These are phyloP conservation scores for Sporodiniella umbellata DNA, from an alignment of 371 early-diverging fungal genomes.

Conservation along the genomic window DNA sequence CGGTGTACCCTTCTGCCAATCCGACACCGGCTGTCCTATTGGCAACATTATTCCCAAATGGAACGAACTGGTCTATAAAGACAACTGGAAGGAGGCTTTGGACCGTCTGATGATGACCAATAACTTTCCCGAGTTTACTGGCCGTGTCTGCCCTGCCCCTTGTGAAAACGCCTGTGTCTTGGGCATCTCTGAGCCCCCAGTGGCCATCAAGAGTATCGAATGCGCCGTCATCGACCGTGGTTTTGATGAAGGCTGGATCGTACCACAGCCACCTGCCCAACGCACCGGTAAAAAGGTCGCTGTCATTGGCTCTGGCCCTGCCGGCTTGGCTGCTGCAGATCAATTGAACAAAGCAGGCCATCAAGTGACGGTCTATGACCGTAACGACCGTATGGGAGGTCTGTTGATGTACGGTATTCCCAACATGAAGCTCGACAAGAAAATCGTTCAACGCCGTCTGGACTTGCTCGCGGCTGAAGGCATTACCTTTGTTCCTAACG, in stretches of 20 bases:
- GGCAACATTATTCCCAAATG: slow-evolving; percentile 98
- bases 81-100: slow-evolving; percentile 93
- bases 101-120: slow-evolving; percentile 93
- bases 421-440: slow-evolving; percentile 98
- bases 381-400: slow-evolving; percentile 94
- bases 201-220: slow-evolving; percentile 96
- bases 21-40: slow-evolving; percentile 94
- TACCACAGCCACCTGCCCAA: slow-evolving; percentile 69
- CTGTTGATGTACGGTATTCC: slow-evolving; percentile 98
- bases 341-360: slow-evolving; percentile 97
- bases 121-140: slow-evolving; percentile 96
- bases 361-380: slow-evolving; percentile 90
- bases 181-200: slow-evolving; percentile 90
- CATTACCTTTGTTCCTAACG: slow-evolving; percentile 79
- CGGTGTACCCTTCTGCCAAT: slow-evolving; percentile 97
- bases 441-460: slow-evolving; percentile 87
- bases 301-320: slow-evolving; percentile 93
- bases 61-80: slow-evolving; percentile 93
- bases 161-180: slow-evolving; percentile 88
- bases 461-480: slow-evolving; percentile 93
- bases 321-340: slow-evolving; percentile 95
- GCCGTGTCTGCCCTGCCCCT: slow-evolving; percentile 79
- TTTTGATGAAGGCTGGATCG: slow-evolving; percentile 95
- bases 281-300: slow-evolving; percentile 88
- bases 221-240: slow-evolving; percentile 95